A percentile compares a stretch with the other conserved stretches of the same genome.
phyloP scores from a whole-genome alignment of 805 yeast genomes.

The Komagataella ulmi region DNA sequence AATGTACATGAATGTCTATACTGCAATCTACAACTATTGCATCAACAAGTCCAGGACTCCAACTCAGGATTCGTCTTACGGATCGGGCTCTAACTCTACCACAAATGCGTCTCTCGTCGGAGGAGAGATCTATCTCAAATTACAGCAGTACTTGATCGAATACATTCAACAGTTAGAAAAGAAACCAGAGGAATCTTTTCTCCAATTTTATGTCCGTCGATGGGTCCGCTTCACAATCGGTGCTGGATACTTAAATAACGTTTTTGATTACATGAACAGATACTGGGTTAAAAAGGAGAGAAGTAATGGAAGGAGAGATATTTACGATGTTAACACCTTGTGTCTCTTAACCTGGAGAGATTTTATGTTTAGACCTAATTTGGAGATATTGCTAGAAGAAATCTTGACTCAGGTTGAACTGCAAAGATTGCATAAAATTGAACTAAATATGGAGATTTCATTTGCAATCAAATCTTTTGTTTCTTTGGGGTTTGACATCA shows the following conservation, averaged over 20 bases:
- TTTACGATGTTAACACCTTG: slow-evolving; percentile 83
- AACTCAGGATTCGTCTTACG: slow-evolving; percentile 13
- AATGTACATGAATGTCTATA: slow-evolving; percentile 82
- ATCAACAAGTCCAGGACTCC: slow-evolving; percentile 57
- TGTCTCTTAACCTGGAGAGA: slow-evolving; percentile 83
- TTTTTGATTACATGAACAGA: slow-evolving; percentile 89
- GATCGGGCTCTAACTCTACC: slow-evolving; percentile 11
- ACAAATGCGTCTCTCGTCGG: slow-evolving; percentile 32
- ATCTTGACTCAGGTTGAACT: slow-evolving; percentile 62
- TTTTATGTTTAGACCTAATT: slow-evolving; percentile 60
- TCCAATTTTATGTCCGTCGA: slow-evolving; percentile 71
- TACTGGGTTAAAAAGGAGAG: slow-evolving; percentile 97
- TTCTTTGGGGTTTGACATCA: slow-evolving; percentile 78
- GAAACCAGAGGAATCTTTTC: slow-evolving; percentile 49
- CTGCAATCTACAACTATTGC: slow-evolving; percentile 88
- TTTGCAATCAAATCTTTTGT: slow-evolving; percentile 80
- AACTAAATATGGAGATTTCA: slow-evolving; percentile 52
- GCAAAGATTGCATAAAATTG: slow-evolving; percentile 70
- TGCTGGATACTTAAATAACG: slow-evolving; percentile 82
- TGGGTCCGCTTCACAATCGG: slow-evolving; percentile 90
- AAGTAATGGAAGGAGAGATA: slow-evolving; percentile 80
- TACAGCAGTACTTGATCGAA: slow-evolving; percentile 49
- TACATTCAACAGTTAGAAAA: slow-evolving; percentile 41
- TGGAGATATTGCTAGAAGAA: slow-evolving; percentile 47
- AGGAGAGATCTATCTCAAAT: slow-evolving; percentile 75